Evolutionary conservation across 208 protist species (phyloP), one percentile per base, ranked within the genome.

Genomic region (Herpetomonas muscarum): DNA sequence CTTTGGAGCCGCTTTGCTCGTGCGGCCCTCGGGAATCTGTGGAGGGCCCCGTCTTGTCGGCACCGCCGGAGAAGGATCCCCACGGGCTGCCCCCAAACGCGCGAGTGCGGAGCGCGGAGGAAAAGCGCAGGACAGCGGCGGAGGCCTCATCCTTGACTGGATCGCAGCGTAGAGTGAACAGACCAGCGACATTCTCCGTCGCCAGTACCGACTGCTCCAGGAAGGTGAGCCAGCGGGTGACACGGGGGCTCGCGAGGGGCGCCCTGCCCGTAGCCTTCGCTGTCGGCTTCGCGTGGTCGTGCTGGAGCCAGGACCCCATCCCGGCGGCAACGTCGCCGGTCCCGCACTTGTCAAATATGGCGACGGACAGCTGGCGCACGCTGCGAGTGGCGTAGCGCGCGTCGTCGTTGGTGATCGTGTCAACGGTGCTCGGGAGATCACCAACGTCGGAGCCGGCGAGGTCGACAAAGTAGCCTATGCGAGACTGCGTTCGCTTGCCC

Each of bases 381-480:
- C n/a, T n/a, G n/a, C n/a, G n/a, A n/a, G n/a, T n/a, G n/a, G n/a
- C n/a, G n/a, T n/a, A n/a, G n/a, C n/a, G n/a, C n/a, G n/a, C n/a
- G n/a, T n/a, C n/a, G n/a, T n/a, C n/a, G n/a, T n/a, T n/a, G n/a
- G n/a, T n/a, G n/a, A n/a, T n/a, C n/a, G n/a, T n/a, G n/a, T n/a
- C n/a, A n/a, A n/a, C n/a, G n/a, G n/a, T n/a, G n/a, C n/a, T n/a
- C n/a, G n/a, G n/a, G n/a, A n/a, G n/a, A n/a, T n/a, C n/a, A n/a
- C n/a, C n/a, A n/a, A n/a, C n/a, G 41, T 46, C 41, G 41, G 15
- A 29, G 24, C 47, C 47, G 31, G 10, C 12, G 9, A 53, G 7
- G 29, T 53, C 47, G 12, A 53, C 47, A 36, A 53, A 53, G 29
- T 53, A 30, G 47, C 47, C 47, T 5, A 36, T 25, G 21, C 29